phyloP scores from a whole-genome alignment of 495 filamentous ascomycete genomes.

The Cairneyella variabilis region DNA sequence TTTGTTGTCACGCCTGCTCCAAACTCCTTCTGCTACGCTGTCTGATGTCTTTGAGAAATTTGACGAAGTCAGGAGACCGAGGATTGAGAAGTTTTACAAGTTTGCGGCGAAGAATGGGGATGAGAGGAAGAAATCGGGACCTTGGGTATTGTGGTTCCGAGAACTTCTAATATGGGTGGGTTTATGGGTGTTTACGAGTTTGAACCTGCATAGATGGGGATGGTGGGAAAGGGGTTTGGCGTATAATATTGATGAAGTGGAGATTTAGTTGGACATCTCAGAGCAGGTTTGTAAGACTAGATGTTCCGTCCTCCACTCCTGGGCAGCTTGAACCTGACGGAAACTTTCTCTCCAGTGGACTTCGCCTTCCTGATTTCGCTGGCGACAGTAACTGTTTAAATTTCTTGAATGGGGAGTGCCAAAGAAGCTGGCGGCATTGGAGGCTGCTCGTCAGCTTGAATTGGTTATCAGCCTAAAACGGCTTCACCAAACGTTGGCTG shows the following conservation, averaged over 20 bases:
- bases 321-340: no score
- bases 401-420: no score
- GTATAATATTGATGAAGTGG: conserved; percentile 10
- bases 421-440: no score
- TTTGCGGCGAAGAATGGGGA: conserved; percentile 7
- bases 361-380: no score
- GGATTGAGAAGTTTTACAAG: conserved; percentile 2
- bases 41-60: neutral
- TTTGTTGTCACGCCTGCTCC: conserved; percentile 33
- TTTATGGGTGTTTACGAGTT: neutral
- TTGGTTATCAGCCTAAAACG: no score
- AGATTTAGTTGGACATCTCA: no score
- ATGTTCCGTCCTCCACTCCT: no score
- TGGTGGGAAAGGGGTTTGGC: neutral
- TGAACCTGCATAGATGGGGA: neutral
- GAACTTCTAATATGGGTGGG: neutral
- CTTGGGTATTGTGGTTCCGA: neutral
- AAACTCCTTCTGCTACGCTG: neutral
- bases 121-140: conserved; percentile 1
- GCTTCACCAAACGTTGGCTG: no score
- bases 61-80: conserved; percentile 10
- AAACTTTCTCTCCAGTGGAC: no score
- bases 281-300: no score
- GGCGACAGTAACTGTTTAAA: no score
- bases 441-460: no score